Percentiles rank a stretch among this genome's conserved stretches.
phyloP scores from a whole-genome alignment of 2,329 filamentous ascomycete species.

The Ophiostoma angusticollis region DNA sequence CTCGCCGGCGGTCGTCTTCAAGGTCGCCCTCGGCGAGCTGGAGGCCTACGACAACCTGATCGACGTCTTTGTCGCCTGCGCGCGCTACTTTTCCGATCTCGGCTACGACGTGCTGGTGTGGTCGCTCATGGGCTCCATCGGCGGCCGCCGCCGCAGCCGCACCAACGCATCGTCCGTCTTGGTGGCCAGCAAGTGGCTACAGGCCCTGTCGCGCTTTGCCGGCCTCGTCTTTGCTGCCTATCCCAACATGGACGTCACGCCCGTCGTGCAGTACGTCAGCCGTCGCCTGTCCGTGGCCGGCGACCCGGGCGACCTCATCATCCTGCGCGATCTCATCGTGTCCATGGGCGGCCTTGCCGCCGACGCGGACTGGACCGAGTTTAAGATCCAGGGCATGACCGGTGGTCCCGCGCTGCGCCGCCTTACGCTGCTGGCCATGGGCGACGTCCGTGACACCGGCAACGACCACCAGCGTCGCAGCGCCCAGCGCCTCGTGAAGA shows the following conservation, averaged over 20 bases:
- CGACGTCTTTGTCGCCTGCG: slow-evolving; percentile 87
- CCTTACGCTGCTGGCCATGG: slow-evolving; percentile 66
- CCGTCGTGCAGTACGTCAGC: slow-evolving; percentile 80
- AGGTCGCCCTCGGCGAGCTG: slow-evolving; percentile 76
- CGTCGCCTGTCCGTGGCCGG: slow-evolving; percentile 61
- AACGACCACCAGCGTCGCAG: slow-evolving; percentile 38
- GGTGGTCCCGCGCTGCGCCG: slow-evolving; percentile 69
- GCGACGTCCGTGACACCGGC: slow-evolving; percentile 51
- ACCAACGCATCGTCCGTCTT: slow-evolving; percentile 50
- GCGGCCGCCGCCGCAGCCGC: slow-evolving; percentile 47
- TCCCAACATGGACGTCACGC: slow-evolving; percentile 66
- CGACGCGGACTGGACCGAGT: slow-evolving; percentile 75
- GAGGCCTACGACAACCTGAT: slow-evolving; percentile 93
- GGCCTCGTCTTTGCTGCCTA: slow-evolving; percentile 84
- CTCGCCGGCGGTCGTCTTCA: slow-evolving; percentile 84
- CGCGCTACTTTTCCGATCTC: slow-evolving; percentile 82
- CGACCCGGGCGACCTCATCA: slow-evolving; percentile 80
- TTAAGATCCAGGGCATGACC: slow-evolving; percentile 76
- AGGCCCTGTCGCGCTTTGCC: slow-evolving; percentile 79
- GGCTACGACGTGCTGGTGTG: slow-evolving; percentile 90
- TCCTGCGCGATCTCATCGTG: slow-evolving; percentile 68
- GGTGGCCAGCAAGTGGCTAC: slow-evolving; percentile 82
- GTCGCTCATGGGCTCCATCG: slow-evolving; percentile 68
- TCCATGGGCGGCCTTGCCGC: slow-evolving; percentile 91
- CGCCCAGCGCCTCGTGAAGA: slow-evolving; percentile 66